Evolutionary conservation across 768 basidiomycete genomes (phyloP).

Genomic region (Hygrocybe punicea): DNA sequence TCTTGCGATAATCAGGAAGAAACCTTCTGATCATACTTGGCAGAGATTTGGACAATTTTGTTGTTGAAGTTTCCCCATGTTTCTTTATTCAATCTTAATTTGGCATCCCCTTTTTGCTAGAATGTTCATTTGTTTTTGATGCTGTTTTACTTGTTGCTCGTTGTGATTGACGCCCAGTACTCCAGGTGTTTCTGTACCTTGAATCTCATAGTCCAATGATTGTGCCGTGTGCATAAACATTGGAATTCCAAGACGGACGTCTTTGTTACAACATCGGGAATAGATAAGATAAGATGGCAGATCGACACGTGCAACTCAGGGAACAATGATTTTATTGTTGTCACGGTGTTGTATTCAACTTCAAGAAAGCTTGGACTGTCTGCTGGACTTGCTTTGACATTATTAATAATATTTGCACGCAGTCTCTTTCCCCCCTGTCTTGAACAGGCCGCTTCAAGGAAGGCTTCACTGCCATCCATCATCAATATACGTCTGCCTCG

Average conservation of each 20-base stretch:
- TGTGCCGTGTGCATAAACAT: background rate
- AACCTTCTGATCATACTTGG: no score
- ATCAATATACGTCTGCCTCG: background rate
- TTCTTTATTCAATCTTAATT: no score
- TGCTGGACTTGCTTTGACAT: no score
- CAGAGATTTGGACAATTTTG: background rate
- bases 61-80: background rate
- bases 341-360: background rate
- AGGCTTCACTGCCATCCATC: background rate
- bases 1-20: background rate
- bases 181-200: no score
- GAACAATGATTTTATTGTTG: background rate
- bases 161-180: no score
- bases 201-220: no score
- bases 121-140: no score
- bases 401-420: no score
- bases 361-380: background rate
- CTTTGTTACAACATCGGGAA: background rate
- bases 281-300: background rate
- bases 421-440: no score
- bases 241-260: background rate
- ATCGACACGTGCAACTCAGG: background rate
- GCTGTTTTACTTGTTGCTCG: no score
- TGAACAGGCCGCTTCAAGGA: background rate
- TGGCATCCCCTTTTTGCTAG: no score